A percentile compares a stretch with the other conserved stretches of the same genome.
phyloP scores from a whole-genome alignment of 176 grass and related monocot species.

The Neostapfia colusana region DNA sequence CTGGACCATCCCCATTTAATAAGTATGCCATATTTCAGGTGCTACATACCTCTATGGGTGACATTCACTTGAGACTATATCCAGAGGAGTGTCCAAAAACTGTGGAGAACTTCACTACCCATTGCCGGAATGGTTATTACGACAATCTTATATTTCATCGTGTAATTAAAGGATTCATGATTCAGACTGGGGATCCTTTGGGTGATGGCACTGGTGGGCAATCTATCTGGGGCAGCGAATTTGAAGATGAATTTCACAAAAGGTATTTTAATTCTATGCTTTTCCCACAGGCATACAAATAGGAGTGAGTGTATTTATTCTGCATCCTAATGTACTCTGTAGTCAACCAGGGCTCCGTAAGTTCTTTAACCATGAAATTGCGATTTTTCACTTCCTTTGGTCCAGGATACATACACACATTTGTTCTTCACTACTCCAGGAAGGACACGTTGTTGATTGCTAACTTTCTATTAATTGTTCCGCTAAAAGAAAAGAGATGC shows the following conservation, averaged over 20 bases:
- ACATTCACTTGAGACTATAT: conserved; percentile 89
- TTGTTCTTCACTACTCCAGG: neutral
- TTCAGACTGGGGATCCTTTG: conserved; percentile 96
- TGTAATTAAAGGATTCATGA: conserved; percentile 97
- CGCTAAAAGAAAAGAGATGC: neutral
- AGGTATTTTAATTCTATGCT: conserved; percentile 47
- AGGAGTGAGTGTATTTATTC: neutral
- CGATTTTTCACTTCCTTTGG: neutral
- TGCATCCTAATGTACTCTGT: conserved; percentile 26
- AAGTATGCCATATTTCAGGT: conserved; percentile 53
- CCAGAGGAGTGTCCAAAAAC: conserved; percentile 99
- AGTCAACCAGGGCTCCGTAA: neutral
- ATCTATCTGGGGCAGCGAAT: conserved; percentile 97
- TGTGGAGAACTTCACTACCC: conserved; percentile 98
- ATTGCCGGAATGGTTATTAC: conserved; percentile 95
- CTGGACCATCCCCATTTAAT: conserved; percentile 20
- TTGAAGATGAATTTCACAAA: conserved; percentile 98
- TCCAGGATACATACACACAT: neutral
- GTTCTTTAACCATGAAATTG: neutral
- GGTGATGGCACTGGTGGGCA: conserved; percentile 97
- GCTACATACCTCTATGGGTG: conserved; percentile 93
- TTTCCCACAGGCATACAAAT: neutral
- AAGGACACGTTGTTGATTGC: neutral
- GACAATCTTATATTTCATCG: conserved; percentile 98
- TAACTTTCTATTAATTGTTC: neutral